Evolutionary conservation across 2,329 filamentous ascomycete genomes (phyloP), one percentile per base, ranked within the genome.

Genomic region (Aspergillus sp.): DNA sequence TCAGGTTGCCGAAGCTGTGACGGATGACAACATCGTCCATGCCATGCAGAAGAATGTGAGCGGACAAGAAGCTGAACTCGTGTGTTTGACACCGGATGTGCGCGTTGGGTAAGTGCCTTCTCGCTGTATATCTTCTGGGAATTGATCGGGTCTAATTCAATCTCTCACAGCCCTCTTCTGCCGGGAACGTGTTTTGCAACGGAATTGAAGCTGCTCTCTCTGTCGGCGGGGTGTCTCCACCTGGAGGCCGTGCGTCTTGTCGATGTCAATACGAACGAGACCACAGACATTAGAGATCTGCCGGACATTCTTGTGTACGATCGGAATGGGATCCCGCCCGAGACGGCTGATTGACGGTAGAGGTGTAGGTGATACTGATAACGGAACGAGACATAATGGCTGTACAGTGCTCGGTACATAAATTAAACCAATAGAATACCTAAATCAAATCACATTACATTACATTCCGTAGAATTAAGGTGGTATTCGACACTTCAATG

Each of bases 71-170:
- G 77, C 76, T 3, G 77, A 83, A 41, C 63, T 86, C 34, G 70
- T 85, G 34, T 80, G 78, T 57, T 64, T 85, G 52, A 84, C 78
- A 43, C 79, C 82, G 0, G 82, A 85, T 61, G 71, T 85, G 19
- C 74, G 80, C 23, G 74, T 85, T 48, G 82, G 81, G 81, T 82
- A 65, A 68, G 79, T 29, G 16, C 29, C 14, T 14, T 10, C 36
- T 5, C 25, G 21, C 21, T 21, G 20, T 13, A 41, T 7, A 20
- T 17, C 45, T 44, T 44, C 34, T 31, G 16, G 14, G 25, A 21
- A 45, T 47, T 41, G n/a, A 53, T 36, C 23, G 48, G 40, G n/a
- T 11, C 49, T 49, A 34, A 57, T 38, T 46, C n/a, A 38, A 25
- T 17, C 31, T 31, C 14, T 40, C 42, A 31, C 48, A 83, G 81